Percentiles rank a stretch among this genome's conserved stretches.
These are phyloP conservation scores for Phialemonium atrogriseum DNA, from an alignment of 2,329 filamentous ascomycete genomes.

Conservation along the genomic window DNA sequence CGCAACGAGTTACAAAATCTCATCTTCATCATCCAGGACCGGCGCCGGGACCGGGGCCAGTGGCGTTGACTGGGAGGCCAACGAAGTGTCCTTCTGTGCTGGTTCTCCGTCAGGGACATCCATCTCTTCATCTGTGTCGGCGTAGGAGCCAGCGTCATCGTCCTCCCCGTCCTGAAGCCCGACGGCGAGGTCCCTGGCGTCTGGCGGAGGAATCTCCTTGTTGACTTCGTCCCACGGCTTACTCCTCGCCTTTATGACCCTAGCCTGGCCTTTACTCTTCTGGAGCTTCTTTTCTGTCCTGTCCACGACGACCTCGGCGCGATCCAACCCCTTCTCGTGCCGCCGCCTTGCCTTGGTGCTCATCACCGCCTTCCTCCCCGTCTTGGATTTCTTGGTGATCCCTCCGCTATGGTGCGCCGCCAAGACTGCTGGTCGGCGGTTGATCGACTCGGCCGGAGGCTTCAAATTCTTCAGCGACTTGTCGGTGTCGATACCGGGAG, in stretches of 20 bases:
- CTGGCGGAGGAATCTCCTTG: conserved; percentile 14
- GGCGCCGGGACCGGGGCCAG: conserved; percentile 9
- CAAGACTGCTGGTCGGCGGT: conserved; percentile 57
- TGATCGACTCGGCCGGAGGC: conserved; percentile 37
- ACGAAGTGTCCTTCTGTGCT: conserved; percentile 27
- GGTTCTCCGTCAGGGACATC: conserved; percentile 14
- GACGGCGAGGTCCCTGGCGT: conserved; percentile 2
- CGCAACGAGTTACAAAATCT: conserved; percentile 26
- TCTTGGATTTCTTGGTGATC: conserved; percentile 58
- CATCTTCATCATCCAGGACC: conserved; percentile 21
- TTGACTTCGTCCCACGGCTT: conserved; percentile 55
- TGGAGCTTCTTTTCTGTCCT: conserved; percentile 47
- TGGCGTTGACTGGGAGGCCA: conserved; percentile 11
- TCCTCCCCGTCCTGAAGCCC: conserved; percentile 11
- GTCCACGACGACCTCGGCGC: conserved; percentile 51
- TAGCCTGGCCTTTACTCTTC: conserved; percentile 42
- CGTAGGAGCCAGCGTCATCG: conserved; percentile 11
- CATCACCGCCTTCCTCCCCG: conserved; percentile 42
- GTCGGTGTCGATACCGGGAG: conserved; percentile 62
- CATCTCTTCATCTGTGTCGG: conserved; percentile 26
- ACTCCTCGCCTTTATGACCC: conserved; percentile 37
- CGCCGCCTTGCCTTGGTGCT: conserved; percentile 47
- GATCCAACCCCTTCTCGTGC: conserved; percentile 49
- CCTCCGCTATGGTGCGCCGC: conserved; percentile 60
- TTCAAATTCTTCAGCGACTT: conserved; percentile 58